Evolutionary conservation across 306 rosid species (phyloP).

Genomic region (Vigna nakashimae): DNA sequence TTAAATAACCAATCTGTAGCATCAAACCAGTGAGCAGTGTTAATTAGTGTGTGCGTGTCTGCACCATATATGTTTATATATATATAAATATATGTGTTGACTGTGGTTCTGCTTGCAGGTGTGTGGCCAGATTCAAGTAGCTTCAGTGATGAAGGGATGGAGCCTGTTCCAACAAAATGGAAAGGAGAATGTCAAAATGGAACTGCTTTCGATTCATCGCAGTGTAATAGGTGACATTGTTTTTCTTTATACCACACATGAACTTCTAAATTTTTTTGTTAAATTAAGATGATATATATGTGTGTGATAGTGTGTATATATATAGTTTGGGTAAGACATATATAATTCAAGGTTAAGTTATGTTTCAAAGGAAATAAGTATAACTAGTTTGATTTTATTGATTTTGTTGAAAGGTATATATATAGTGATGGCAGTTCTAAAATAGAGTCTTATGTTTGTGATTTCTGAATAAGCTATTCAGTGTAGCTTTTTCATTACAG

Average conservation of each 20-base stretch:
- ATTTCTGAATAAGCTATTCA: slow-evolving; percentile 9
- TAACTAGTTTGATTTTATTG: not conserved
- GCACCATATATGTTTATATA: no score
- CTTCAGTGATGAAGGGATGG: slow-evolving; percentile 79
- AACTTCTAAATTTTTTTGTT: not conserved
- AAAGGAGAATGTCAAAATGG: slow-evolving; percentile 82
- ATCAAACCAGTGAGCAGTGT: not conserved
- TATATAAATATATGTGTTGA: not conserved
- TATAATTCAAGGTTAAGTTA: not conserved
- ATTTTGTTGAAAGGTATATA: not conserved
- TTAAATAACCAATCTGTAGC: not conserved
- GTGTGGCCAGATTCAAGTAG: slow-evolving; percentile 92
- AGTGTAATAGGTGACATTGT: slow-evolving; percentile 64
- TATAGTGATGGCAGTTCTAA: not conserved
- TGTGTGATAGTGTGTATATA: no score
- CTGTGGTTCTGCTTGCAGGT: slow-evolving; percentile 50
- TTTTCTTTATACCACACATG: not conserved
- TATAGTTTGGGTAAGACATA: no score
- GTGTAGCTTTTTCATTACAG: not conserved
- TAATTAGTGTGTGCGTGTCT: not conserved
- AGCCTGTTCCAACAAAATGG: slow-evolving; percentile 77
- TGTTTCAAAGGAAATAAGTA: slow-evolving; percentile 1
- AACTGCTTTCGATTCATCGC: slow-evolving; percentile 62
- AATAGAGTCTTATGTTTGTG: not conserved
- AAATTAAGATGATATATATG: not conserved